Evolutionary conservation across 306 rosid species (phyloP), one percentile per base, ranked within the genome.

Genomic region (Castanea sativa): DNA sequence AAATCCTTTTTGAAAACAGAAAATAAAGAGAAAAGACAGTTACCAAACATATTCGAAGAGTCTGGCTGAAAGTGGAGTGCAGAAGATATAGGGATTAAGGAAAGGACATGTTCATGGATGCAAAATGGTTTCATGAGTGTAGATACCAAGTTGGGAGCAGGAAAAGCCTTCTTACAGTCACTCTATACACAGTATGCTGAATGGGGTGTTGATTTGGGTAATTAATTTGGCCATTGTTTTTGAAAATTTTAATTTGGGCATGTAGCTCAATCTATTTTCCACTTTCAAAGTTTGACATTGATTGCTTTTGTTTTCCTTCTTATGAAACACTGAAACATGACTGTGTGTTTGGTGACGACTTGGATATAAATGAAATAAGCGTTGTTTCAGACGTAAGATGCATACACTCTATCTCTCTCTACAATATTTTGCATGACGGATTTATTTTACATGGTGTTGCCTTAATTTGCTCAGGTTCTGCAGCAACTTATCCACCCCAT

Each of bases 341-440:
- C 61, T 95, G 98, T 82, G 92, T 95, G 56, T 95, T 95, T 84
- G 99, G 99, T 20, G 91, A 83, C 57, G 98, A 95, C 89, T 86
- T 95, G 85, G 99, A 95, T 78, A 30, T 93, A 55, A 77, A 56
- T 58, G 98, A 8, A 35, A 35, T 35, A 35, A 35, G 41, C 9
- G 8, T 35, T 35, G 41, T 35, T 35, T 35, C 41, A 35, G 89
- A 90, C 86, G 98, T 95, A 85, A 29, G 79, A 67, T 77, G 77
- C 69, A 32, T 58, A 53, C 49, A 35, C 9, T 35, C 45, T 12
- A 56, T 49, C 70, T 65, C 60, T 56, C 23, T 51, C 35, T 23
- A 1, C 35, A 16, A 16, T 23, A 0, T 29, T 63, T 45, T 80
- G 56, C 25, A 15, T 25, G 38, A 74, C 49, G 59, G 75, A 70